These are phyloP conservation scores for Aciculosporium take DNA, from an alignment of 2,329 filamentous ascomycete species.

Conservation along the genomic window DNA sequence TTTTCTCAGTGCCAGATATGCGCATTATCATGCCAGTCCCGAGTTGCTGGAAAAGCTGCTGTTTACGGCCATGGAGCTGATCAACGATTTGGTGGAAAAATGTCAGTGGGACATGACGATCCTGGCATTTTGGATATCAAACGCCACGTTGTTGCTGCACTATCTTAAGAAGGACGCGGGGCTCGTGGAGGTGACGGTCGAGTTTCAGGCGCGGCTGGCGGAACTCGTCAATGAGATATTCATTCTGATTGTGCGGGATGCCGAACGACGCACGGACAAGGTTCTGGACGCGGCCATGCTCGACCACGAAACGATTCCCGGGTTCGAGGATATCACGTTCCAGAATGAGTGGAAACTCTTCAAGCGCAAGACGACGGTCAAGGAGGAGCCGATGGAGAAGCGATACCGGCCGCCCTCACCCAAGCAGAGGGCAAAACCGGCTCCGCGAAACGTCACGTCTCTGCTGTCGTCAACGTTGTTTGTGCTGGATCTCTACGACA, in stretches of 20 bases:
- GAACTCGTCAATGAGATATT: slow-evolving; percentile 98
- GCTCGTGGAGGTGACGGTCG: slow-evolving; percentile 62
- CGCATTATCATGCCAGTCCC: slow-evolving; percentile 83
- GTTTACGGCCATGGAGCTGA: slow-evolving; percentile 80
- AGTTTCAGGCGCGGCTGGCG: slow-evolving; percentile 85
- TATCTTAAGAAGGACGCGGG: slow-evolving; percentile 91
- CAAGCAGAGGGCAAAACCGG: slow-evolving; percentile 79
- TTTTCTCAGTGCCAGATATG: slow-evolving; percentile 88
- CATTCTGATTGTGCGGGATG: slow-evolving; percentile 90
- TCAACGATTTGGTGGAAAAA: slow-evolving; percentile 89
- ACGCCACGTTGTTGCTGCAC: slow-evolving; percentile 85
- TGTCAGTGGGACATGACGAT: slow-evolving; percentile 99
- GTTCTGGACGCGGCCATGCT: slow-evolving; percentile 87
- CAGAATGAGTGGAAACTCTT: slow-evolving; percentile 99
- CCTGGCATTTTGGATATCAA: slow-evolving; percentile 96
- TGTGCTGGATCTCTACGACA: slow-evolving; percentile 95
- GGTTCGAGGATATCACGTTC: slow-evolving; percentile 91
- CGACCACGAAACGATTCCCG: slow-evolving; percentile 94
- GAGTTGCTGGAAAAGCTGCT: slow-evolving; percentile 74
- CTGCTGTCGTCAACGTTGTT: slow-evolving; percentile 91
- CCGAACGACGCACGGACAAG: slow-evolving; percentile 90
- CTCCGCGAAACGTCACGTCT: slow-evolving; percentile 89
- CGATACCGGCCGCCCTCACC: slow-evolving; percentile 85
- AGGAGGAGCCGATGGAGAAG: slow-evolving; percentile 82
- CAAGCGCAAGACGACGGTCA: slow-evolving; percentile 77